Evolutionary conservation across 2,329 filamentous ascomycete genomes (phyloP).

Genomic region (Fusarium buxicola): DNA sequence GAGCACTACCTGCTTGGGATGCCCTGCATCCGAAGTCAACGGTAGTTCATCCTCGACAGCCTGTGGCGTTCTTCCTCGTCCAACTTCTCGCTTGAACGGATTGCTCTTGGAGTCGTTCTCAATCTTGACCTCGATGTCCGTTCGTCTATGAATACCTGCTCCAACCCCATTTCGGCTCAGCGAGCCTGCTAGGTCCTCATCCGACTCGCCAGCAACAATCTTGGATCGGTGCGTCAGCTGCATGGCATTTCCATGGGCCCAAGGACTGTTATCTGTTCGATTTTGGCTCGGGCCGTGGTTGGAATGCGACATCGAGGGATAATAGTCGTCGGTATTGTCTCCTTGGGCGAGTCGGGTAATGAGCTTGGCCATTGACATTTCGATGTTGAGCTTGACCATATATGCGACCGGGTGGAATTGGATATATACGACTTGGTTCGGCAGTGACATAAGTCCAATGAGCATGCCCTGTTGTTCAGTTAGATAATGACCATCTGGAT

Average conservation of each 20-base stretch:
- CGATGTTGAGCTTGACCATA: conserved; percentile 65
- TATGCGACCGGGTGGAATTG: conserved; percentile 65
- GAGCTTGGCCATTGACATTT: conserved; percentile 65
- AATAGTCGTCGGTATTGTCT: conserved; percentile 34
- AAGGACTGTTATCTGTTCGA: conserved; percentile 20
- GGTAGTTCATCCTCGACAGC: conserved; percentile 36
- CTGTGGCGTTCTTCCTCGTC: neutral
- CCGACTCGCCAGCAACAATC: conserved; percentile 37
- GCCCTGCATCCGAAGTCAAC: conserved; percentile 37
- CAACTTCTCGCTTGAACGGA: conserved; percentile 6
- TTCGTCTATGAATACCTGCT: conserved; percentile 37
- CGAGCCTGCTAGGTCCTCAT: conserved; percentile 14
- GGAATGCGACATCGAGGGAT: conserved; percentile 36
- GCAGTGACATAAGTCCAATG: conserved; percentile 51
- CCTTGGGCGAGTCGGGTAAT: conserved; percentile 54
- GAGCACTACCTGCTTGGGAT: conserved; percentile 27
- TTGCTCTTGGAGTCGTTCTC: conserved; percentile 22
- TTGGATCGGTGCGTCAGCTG: conserved; percentile 37
- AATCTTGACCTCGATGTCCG: conserved; percentile 39
- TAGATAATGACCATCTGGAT: fast-evolving
- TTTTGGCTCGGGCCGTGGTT: conserved; percentile 18
- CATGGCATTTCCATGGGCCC: conserved; percentile 24
- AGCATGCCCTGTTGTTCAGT: conserved; percentile 31
- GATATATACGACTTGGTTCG: conserved; percentile 55
- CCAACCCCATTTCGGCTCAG: neutral